These are phyloP conservation scores for Ambrosia artemisiifolia DNA, from an alignment of 129 eudicot genomes.

Conservation along the genomic window DNA sequence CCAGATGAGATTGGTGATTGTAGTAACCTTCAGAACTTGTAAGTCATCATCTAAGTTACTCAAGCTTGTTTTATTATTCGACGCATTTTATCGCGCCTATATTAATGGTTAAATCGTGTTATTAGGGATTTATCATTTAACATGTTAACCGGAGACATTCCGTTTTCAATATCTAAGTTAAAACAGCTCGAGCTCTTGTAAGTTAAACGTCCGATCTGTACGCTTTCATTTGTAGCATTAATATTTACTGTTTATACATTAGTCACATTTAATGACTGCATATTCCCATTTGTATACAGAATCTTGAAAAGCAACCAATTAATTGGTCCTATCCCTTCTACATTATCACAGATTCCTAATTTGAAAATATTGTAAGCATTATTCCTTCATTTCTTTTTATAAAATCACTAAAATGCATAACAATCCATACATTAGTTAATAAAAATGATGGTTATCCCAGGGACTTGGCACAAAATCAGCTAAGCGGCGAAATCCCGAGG, in stretches of 20 bases:
- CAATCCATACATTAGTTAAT: not conserved
- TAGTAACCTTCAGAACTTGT: slow-evolving; percentile 63
- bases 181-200: slow-evolving; percentile 81
- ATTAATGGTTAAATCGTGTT: not conserved
- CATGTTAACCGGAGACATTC: slow-evolving; percentile 80
- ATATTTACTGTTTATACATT: not conserved
- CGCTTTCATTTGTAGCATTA: not conserved
- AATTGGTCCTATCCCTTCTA: slow-evolving; percentile 95
- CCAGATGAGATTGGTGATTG: slow-evolving; percentile 99
- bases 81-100: not conserved
- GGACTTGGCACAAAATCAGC: slow-evolving; percentile 88
- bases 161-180: slow-evolving; percentile 88
- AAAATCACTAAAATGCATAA: not conserved
- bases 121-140: slow-evolving; percentile 90
- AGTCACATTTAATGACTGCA: not conserved
- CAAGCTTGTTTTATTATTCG: not conserved
- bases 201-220: slow-evolving; percentile 23
- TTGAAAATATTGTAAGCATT: slow-evolving; percentile 70
- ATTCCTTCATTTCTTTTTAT: not conserved
- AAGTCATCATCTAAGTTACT: slow-evolving; percentile 22
- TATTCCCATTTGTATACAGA: slow-evolving; percentile 33
- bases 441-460: slow-evolving; percentile 29
- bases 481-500: slow-evolving; percentile 94
- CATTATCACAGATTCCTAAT: slow-evolving; percentile 94
- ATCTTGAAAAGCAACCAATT: slow-evolving; percentile 80